Evolutionary conservation across 345 rosid genomes (phyloP), one percentile per base, ranked within the genome.

Genomic region (Raphanus sativus): DNA sequence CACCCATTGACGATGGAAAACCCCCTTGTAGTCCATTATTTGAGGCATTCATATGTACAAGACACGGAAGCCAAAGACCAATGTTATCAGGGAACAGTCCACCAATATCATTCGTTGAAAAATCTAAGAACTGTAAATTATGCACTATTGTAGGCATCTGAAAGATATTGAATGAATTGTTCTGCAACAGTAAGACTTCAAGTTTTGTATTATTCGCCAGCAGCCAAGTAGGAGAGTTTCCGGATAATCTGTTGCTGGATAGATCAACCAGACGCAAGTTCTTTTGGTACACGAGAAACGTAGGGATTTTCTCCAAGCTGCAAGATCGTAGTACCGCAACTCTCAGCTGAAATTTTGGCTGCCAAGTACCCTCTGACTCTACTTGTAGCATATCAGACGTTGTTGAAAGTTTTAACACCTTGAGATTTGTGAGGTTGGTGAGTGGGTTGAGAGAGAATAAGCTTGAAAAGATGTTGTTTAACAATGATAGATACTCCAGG

Each of bases 381-480:
- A 72, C 69, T 40, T 66, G 55, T 38, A 78, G 0, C 15, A 1
- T 30, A 60, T 11, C 24, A 1, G 73, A 58, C 56, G 12, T 59
- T 15, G 77, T 30, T 30, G 63, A 32, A n/a, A 71, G 25, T 65
- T 71, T 42, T 1, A 80, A 9, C 21, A 80, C 76, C 69, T 59
- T 67, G 48, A 80, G 80, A 21, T 58, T 75, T 15, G 76, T 54
- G n/a, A 69, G 83, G 63, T 75, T 80, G 52, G 68, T 13, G 8
- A 80, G 52, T 17, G 34, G 30, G 38, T 10, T 24, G 2, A 75
- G 32, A 0, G 73, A 70, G 34, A 75, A 58, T 4, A 55, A 21
- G 29, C 82, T 30, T 2, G 5, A 2, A 8, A 79, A 69, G 48
- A 28, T 21, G 16, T 79, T 74, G 34, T 79, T 59, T 16, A 2